Evolutionary conservation across 306 rosid genomes (phyloP).

Genomic region (Inga oerstediana): DNA sequence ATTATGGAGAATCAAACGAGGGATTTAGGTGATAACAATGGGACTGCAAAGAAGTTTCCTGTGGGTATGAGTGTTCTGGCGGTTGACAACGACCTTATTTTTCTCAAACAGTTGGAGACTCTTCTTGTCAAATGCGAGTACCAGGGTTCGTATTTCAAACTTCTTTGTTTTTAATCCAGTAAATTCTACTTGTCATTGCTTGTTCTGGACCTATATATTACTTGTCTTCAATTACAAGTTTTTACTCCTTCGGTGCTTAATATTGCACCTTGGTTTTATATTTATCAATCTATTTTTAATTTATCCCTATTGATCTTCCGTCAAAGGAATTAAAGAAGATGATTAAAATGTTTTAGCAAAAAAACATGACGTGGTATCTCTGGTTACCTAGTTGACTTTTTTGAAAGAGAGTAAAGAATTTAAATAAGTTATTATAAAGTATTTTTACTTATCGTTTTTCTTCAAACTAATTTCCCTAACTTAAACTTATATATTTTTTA

Average conservation of each 20-base stretch:
- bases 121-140: constrained; percentile 80
- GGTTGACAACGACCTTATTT: constrained; percentile 73
- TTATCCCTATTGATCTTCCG: not conserved
- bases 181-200: not conserved
- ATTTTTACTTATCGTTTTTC: no score
- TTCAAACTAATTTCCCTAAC: no score
- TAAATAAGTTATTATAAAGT: no score
- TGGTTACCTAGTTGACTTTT: no score
- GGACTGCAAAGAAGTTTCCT: constrained; percentile 53
- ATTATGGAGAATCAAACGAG: constrained; percentile 54
- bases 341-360: no score
- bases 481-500: no score
- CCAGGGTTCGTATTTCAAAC: constrained; percentile 60
- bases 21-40: constrained; percentile 37
- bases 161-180: constrained; percentile 3
- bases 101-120: constrained; percentile 64
- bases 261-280: not conserved
- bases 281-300: not conserved
- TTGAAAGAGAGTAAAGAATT: no score
- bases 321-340: not conserved
- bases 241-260: not conserved
- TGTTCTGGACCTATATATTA: not conserved
- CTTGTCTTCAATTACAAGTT: not conserved
- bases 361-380: no score
- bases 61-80: constrained; percentile 90